Evolutionary conservation across 805 yeast species (phyloP).

Genomic region (Metschnikowia hibisci): DNA sequence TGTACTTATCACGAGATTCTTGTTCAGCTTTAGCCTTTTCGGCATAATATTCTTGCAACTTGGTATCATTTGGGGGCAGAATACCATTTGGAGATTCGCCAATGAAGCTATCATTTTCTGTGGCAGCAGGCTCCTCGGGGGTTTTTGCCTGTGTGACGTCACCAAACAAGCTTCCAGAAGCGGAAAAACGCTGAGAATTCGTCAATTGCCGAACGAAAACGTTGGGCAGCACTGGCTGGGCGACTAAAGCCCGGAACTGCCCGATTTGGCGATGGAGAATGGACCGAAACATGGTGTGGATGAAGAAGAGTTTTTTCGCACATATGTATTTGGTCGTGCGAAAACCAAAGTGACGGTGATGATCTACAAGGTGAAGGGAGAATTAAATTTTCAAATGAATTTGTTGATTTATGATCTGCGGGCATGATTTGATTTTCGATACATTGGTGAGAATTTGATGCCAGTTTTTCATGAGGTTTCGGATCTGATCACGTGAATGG

Average conservation of each 20-base stretch:
- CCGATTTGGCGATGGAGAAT: conserved; percentile 3
- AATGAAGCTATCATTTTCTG: conserved; percentile 6
- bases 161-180: conserved; percentile 25
- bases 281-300: conserved; percentile 4
- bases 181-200: neutral
- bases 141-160: conserved; percentile 27
- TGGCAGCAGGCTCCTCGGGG: conserved; percentile 1
- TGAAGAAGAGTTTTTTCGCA: conserved; percentile 3
- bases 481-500: no score
- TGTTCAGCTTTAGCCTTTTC: conserved; percentile 44
- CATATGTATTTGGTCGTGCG: neutral
- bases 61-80: conserved; percentile 29
- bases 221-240: neutral
- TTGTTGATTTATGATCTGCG: no score
- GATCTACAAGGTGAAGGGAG: no score
- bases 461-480: no score
- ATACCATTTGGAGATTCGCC: conserved; percentile 15
- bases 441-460: no score
- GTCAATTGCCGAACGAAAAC: neutral
- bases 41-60: conserved; percentile 47
- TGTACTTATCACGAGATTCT: conserved; percentile 48
- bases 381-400: no score
- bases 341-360: neutral
- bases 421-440: no score
- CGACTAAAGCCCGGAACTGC: neutral